Conservation (phyloP, 2,329 filamentous ascomycete species). For the Ophioceras dolichostomum region DNA sequence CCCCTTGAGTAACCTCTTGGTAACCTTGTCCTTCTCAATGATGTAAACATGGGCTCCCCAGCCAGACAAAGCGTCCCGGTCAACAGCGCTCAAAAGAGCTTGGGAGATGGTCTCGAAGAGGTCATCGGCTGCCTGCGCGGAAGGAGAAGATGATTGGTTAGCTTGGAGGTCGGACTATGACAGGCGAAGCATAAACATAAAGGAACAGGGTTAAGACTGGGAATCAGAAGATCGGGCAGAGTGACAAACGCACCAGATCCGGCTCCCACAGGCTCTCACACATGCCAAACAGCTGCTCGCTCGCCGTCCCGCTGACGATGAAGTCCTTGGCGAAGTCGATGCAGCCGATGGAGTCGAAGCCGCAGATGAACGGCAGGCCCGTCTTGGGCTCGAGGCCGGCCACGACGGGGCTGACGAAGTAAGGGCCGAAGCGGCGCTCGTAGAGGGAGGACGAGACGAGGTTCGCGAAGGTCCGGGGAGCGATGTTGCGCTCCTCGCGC, state of each 20-base stretch:
- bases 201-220: neutral
- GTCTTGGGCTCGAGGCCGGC: slow-evolving; percentile 92
- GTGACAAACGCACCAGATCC: slow-evolving; percentile 70
- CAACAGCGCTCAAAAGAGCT: slow-evolving; percentile 86
- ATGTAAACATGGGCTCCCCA: slow-evolving; percentile 99
- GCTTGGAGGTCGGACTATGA: neutral
- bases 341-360: slow-evolving; percentile 97
- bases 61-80: slow-evolving; percentile 90
- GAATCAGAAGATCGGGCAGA: slow-evolving; percentile 1
- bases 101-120: slow-evolving; percentile 98
- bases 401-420: slow-evolving; percentile 90
- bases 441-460: slow-evolving; percentile 85
- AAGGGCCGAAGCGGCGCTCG: slow-evolving; percentile 91
- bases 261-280: slow-evolving; percentile 98
- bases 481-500: slow-evolving; percentile 93
- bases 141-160: slow-evolving; percentile 5
- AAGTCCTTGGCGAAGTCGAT: slow-evolving; percentile 99
- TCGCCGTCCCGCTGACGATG: slow-evolving; percentile 92
- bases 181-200: neutral
- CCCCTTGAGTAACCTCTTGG: slow-evolving; percentile 95
- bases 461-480: slow-evolving; percentile 91
- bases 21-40: slow-evolving; percentile 99
- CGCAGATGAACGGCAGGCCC: slow-evolving; percentile 93
- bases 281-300: slow-evolving; percentile 96
- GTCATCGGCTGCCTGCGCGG: slow-evolving; percentile 66